These are phyloP conservation scores for Trametes maxima DNA, from an alignment of 768 basidiomycete species.

Conservation along the genomic window DNA sequence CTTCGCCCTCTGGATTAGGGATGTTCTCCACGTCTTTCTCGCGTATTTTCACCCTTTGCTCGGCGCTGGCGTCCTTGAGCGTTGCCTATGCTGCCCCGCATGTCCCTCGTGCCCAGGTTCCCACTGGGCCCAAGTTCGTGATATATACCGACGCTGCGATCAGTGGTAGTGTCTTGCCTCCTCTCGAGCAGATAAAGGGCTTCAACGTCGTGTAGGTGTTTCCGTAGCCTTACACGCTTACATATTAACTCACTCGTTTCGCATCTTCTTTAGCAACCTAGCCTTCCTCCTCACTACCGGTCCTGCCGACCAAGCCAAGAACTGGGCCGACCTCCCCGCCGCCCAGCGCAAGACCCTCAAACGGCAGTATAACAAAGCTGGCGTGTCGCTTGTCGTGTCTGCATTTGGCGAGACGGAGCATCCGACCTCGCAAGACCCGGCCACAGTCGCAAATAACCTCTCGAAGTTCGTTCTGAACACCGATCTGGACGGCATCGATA, in stretches of 20 bases:
- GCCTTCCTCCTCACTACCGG: constrained; percentile 46
- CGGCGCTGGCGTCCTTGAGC: not conserved
- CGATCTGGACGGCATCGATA: constrained; percentile 51
- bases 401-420: constrained; percentile 49
- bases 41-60: not conserved
- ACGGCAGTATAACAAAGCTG: constrained; percentile 51
- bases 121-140: constrained; percentile 5
- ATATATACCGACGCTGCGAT: not conserved
- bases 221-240: too few relatives aligned
- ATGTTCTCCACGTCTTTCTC: constrained; percentile 10
- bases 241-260: not conserved
- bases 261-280: constrained; percentile 33
- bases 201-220: constrained; percentile 12
- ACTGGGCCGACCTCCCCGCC: constrained; percentile 44
- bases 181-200: constrained; percentile 6
- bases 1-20: not conserved
- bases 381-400: constrained; percentile 60
- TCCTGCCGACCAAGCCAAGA: constrained; percentile 44
- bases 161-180: not conserved
- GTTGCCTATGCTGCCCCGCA: not conserved
- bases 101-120: not conserved
- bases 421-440: constrained; percentile 46
- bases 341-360: constrained; percentile 44
- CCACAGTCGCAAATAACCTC: constrained; percentile 42
- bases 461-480: constrained; percentile 49